These are phyloP conservation scores for Vitis hybrid DNA, from an alignment of 177 flowering plant species.

Conservation along the genomic window DNA sequence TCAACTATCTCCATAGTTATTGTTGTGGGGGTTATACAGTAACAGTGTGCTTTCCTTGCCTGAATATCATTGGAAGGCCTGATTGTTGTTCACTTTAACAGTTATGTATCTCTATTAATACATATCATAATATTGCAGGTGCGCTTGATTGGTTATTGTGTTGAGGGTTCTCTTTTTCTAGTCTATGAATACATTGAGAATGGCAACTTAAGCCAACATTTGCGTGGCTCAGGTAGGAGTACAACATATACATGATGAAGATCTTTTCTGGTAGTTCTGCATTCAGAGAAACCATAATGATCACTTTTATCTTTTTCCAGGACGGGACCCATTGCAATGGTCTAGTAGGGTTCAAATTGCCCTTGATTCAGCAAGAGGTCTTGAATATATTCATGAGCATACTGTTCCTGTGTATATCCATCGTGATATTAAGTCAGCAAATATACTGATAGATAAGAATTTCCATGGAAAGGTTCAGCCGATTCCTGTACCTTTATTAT, in stretches of 20 bases:
- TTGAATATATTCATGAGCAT: conserved; percentile 97
- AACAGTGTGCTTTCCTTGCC: no score
- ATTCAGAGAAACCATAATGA: conserved; percentile 5
- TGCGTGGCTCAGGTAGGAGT: conserved; percentile 65
- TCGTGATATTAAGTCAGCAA: conserved; percentile 95
- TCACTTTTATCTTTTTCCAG: conserved; percentile 33
- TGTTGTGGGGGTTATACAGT: neutral
- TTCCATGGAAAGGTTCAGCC: conserved; percentile 76
- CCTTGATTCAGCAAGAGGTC: conserved; percentile 97
- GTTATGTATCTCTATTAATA: neutral
- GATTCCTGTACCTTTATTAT: neutral
- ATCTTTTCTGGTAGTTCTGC: neutral
- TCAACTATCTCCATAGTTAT: neutral
- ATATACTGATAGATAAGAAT: conserved; percentile 90
- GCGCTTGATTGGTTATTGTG: conserved; percentile 90
- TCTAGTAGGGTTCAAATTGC: conserved; percentile 91
- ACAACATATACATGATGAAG: neutral
- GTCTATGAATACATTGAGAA: conserved; percentile 93
- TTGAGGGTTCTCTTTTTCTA: conserved; percentile 74
- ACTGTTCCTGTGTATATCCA: conserved; percentile 96
- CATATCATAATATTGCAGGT: conserved; percentile 38
- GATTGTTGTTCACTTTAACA: neutral
- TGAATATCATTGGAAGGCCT: neutral
- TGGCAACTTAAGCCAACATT: conserved; percentile 86
- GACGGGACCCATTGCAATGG: conserved; percentile 78